These are phyloP conservation scores for Chamaenerion angustifolium DNA, from an alignment of 345 rosid species.

Conservation along the genomic window DNA sequence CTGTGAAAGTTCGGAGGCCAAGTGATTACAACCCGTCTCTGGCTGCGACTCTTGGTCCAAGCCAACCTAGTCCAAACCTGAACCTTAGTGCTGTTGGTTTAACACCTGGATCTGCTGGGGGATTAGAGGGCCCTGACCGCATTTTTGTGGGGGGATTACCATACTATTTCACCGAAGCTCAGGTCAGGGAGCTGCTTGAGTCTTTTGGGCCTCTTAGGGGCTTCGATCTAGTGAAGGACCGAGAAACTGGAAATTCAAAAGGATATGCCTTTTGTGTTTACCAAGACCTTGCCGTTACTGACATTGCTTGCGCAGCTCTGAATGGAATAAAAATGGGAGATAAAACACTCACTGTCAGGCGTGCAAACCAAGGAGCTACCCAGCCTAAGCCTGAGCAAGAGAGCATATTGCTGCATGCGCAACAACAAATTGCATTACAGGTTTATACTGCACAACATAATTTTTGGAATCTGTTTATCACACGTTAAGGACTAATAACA, in stretches of 20 bases:
- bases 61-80: conserved; percentile 93
- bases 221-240: conserved; percentile 85
- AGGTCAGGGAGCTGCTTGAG: conserved; percentile 86
- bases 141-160: conserved; percentile 95
- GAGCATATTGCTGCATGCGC: conserved; percentile 73
- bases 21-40: conserved; percentile 93
- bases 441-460: conserved; percentile 12
- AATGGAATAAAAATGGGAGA: conserved; percentile 99
- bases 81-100: conserved; percentile 92
- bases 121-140: conserved; percentile 95
- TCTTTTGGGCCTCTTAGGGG: conserved; percentile 83
- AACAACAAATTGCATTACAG: conserved; percentile 97
- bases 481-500: no score
- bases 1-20: conserved; percentile 98
- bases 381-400: conserved; percentile 98
- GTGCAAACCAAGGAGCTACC: conserved; percentile 77
- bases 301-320: conserved; percentile 88
- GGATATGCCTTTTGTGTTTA: conserved; percentile 91
- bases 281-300: conserved; percentile 90
- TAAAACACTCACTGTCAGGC: conserved; percentile 90
- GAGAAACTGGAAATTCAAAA: conserved; percentile 92
- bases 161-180: conserved; percentile 81
- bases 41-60: conserved; percentile 95
- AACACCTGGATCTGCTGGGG: conserved; percentile 83
- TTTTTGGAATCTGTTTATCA: no score